These are phyloP conservation scores for Sarocladium kiliense DNA, from an alignment of 2,329 filamentous ascomycete species.

Conservation along the genomic window DNA sequence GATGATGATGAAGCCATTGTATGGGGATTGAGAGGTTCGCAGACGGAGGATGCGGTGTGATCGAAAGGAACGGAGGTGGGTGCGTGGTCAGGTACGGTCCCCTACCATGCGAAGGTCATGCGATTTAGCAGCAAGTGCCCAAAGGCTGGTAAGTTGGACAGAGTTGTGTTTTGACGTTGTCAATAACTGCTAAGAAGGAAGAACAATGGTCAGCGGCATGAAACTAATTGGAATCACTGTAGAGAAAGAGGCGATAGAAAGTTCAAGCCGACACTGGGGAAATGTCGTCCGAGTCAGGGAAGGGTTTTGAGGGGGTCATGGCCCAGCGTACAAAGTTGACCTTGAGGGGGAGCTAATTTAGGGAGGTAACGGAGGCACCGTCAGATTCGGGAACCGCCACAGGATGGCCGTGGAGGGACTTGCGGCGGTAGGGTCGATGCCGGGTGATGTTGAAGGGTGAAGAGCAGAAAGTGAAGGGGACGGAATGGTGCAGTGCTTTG, in stretches of 20 bases:
- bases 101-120: conserved; percentile 2
- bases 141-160: background rate
- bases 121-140: background rate
- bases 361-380: conserved; percentile 4
- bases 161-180: background rate
- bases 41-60: background rate
- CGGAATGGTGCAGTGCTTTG: background rate
- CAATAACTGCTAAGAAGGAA: background rate
- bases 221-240: background rate
- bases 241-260: background rate
- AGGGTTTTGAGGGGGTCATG: background rate
- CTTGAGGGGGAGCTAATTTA: background rate
- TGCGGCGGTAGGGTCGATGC: background rate
- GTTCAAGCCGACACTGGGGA: background rate
- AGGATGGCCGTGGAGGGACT: background rate
- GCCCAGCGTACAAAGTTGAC: background rate
- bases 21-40: conserved; percentile 18
- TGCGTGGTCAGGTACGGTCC: background rate
- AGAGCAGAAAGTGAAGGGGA: background rate
- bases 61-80: background rate
- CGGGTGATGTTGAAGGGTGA: background rate
- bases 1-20: conserved; percentile 83
- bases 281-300: background rate
- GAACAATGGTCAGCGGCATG: background rate
- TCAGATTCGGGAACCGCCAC: background rate